Base-by-base conservation (phyloP, 1,139 yeast species). In the Diutina catenulata region DNA sequence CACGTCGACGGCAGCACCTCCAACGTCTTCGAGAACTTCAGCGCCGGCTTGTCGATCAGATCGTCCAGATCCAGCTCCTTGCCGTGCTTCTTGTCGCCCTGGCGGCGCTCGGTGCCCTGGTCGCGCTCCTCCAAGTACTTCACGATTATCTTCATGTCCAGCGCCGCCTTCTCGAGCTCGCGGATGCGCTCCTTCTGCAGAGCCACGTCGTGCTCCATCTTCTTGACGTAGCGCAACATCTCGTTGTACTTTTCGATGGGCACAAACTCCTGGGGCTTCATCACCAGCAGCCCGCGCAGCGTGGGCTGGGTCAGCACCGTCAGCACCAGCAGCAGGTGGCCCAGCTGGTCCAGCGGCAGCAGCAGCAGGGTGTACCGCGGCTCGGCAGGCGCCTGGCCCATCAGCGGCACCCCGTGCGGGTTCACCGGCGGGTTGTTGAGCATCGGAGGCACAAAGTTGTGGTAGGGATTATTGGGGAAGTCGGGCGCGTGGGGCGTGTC, bases 61-160 rank as follows among this genome's bases (percentile, higher is more conserved):
- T 28, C 31, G 31, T 28, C 31, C 31, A 28, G 31, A 10, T 28
- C 31, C 13, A 15, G 14, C 9, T 20, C 14, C 31, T 28, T 28
- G n/a, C 13, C 10, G n/a, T 28, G 31, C 31, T 28, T 28, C 31
- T 28, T 28, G 19, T 28, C 20, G 31, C 16, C 16, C 7, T 28
- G 13, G 7, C 10, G 31, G 20, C 31, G 31, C 2, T 20, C n/a
- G 13, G 6, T 19, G 31, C 16, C 31, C 3, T 28, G 31, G n/a
- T 28, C 31, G 4, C 31, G 31, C n/a, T 16, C 31, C 31, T 28
- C 31, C 1, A 28, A 20, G 11, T 28, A 28, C 3, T 15, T 19
- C 31, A 28, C 31, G 20, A 28, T 28, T 3, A 28, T 28, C 20
- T 28, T 28, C 20, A 15, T 19, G 3, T 28, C 31, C 10, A 15